A percentile compares a stretch with the other conserved stretches of the same genome.
These are phyloP conservation scores for Ogataea trehalophila DNA, from an alignment of 805 yeast genomes.

Conservation along the genomic window DNA sequence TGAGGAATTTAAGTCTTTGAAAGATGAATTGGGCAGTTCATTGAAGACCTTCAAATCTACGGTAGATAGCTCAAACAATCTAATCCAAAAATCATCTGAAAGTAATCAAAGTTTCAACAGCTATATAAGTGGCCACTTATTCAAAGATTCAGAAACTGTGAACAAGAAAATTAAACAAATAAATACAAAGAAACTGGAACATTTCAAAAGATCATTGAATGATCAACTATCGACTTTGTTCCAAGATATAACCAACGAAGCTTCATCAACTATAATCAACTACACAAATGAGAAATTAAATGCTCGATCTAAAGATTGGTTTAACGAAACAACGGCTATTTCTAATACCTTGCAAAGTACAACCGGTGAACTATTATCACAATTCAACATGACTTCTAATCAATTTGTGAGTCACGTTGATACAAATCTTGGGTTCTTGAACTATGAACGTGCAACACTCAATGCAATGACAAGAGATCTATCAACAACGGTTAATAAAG, in stretches of 20 bases:
- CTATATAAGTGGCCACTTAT: conserved; percentile 5
- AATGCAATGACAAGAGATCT: conserved; percentile 2
- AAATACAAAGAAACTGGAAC: conserved; percentile 4
- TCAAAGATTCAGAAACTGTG: conserved; percentile 1
- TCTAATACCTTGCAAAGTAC: background rate
- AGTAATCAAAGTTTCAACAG: conserved; percentile 6
- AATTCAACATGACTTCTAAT: conserved; percentile 1
- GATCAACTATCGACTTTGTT: conserved; percentile 7
- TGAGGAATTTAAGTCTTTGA: conserved; percentile 8
- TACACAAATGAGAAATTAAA: conserved; percentile 6
- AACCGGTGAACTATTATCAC: background rate
- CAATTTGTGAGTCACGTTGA: conserved; percentile 9
- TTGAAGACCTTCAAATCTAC: background rate
- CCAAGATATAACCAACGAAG: conserved; percentile 5
- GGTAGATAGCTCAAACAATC: background rate
- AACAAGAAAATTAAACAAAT: conserved; percentile 1
- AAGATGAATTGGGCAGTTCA: conserved; percentile 4
- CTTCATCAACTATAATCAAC: conserved; percentile 6
- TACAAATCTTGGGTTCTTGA: conserved; percentile 11
- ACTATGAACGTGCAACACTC: conserved; percentile 11
- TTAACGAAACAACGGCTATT: background rate
- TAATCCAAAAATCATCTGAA: background rate
- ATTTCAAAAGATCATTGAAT: conserved; percentile 5
- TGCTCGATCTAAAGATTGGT: conserved; percentile 7
- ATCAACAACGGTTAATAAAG: background rate